These are phyloP conservation scores for Flaveria trinervia DNA, from an alignment of 129 eudicot genomes.

Conservation along the genomic window DNA sequence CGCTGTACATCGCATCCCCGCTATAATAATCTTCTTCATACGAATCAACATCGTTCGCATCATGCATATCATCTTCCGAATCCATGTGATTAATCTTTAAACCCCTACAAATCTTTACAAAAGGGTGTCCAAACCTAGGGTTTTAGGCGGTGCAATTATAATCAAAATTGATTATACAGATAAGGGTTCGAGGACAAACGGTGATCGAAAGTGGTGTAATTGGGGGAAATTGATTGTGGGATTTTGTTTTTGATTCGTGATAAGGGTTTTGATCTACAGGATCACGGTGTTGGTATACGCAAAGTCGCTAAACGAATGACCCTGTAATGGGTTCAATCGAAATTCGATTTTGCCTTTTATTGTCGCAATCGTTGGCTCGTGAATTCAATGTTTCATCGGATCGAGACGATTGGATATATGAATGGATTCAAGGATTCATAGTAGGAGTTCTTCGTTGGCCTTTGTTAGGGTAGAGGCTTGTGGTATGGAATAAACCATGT, in stretches of 20 bases:
- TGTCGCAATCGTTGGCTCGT: conserved; percentile 20
- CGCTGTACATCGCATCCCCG: conserved; percentile 36
- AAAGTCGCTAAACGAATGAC: conserved; percentile 15
- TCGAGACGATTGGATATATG: not conserved
- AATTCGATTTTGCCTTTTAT: conserved; percentile 10
- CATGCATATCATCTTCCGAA: conserved; percentile 79
- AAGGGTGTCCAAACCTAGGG: conserved; percentile 33
- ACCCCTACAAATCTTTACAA: conserved; percentile 28
- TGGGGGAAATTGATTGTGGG: conserved; percentile 20
- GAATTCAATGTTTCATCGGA: conserved; percentile 23
- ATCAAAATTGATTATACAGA: conserved; percentile 1
- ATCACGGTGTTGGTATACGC: conserved; percentile 16
- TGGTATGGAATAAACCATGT: conserved; percentile 30
- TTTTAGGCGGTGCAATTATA: conserved; percentile 25
- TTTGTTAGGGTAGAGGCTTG: conserved; percentile 32
- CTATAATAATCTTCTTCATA: conserved; percentile 58
- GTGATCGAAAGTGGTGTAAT: conserved; percentile 14
- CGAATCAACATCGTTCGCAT: conserved; percentile 56
- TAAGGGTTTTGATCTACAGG: conserved; percentile 23
- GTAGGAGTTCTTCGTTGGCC: not conserved
- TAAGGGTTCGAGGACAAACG: not conserved
- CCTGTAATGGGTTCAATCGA: conserved; percentile 8
- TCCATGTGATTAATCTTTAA: conserved; percentile 33
- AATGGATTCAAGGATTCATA: not conserved
- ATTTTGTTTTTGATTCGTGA: not conserved